These are phyloP conservation scores for Ustilago nuda DNA, from an alignment of 1,284 basidiomycete species.

Conservation along the genomic window DNA sequence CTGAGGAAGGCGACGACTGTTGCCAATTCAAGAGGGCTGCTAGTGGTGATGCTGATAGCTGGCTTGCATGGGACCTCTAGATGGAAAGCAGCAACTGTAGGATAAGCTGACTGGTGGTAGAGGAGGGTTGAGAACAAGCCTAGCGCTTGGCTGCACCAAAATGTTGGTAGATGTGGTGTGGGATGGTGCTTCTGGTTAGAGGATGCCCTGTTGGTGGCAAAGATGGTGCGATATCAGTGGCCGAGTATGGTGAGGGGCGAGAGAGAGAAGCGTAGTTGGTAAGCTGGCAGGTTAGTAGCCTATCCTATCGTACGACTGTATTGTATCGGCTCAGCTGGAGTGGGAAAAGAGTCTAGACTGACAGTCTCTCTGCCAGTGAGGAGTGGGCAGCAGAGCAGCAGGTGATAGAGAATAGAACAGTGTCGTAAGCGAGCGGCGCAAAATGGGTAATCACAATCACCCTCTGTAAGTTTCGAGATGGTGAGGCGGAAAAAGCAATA, in stretches of 20 bases:
- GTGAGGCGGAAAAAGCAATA: background rate
- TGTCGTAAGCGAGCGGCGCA: slow-evolving; percentile 32
- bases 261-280: background rate
- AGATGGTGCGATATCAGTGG: background rate
- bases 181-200: background rate
- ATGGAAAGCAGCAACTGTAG: too few species aligned
- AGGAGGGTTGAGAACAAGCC: too few species aligned
- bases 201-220: background rate
- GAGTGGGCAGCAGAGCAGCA: background rate
- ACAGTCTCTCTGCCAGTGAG: background rate
- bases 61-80: background rate
- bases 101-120: too few species aligned
- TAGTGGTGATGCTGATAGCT: background rate
- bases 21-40: background rate
- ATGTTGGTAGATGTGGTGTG: background rate
- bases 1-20: background rate
- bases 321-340: background rate
- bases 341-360: background rate
- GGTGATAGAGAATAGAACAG: slow-evolving; percentile 1
- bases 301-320: too few species aligned
- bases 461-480: too few species aligned
- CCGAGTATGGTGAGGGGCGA: background rate
- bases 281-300: background rate
- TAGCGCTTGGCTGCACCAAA: background rate
- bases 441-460: background rate